Percentiles rank a stretch among this genome's conserved stretches.
These are phyloP conservation scores for Tolypocladium paradoxum DNA, from an alignment of 2,329 filamentous ascomycete species.

Conservation along the genomic window DNA sequence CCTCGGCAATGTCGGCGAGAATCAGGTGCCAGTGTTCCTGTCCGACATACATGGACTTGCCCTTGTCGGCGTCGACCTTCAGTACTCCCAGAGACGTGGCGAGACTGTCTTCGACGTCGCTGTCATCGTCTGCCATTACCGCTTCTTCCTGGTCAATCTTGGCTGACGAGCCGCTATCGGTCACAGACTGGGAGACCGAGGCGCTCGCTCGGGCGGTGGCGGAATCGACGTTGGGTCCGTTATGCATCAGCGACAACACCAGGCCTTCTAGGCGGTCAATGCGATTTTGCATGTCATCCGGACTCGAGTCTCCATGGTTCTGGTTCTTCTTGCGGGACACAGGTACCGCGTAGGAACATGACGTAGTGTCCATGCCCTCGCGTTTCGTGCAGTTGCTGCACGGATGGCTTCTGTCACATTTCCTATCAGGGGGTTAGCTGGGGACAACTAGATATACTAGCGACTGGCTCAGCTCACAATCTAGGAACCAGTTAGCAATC, in stretches of 20 bases:
- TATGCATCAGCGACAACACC: slow-evolving; percentile 89
- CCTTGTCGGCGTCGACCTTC: slow-evolving; percentile 67
- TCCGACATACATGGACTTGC: slow-evolving; percentile 71
- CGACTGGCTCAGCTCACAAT: slow-evolving; percentile 18
- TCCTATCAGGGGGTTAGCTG: slow-evolving; percentile 35
- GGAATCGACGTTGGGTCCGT: slow-evolving; percentile 47
- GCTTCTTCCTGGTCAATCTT: slow-evolving; percentile 48
- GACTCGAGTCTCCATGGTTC: slow-evolving; percentile 47
- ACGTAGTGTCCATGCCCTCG: slow-evolving; percentile 67
- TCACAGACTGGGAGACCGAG: slow-evolving; percentile 25
- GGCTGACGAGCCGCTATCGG: slow-evolving; percentile 33
- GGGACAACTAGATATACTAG: neutral
- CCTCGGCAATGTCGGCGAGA: slow-evolving; percentile 75
- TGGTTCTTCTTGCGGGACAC: slow-evolving; percentile 62
- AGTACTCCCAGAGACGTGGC: slow-evolving; percentile 70
- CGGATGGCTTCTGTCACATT: slow-evolving; percentile 85
- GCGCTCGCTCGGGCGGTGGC: slow-evolving; percentile 18
- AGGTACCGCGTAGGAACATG: slow-evolving; percentile 76
- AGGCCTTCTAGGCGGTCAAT: slow-evolving; percentile 91
- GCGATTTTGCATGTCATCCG: slow-evolving; percentile 97
- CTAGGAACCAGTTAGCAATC: slow-evolving; percentile 18
- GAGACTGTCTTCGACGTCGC: slow-evolving; percentile 57
- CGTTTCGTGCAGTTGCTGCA: slow-evolving; percentile 94
- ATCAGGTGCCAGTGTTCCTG: slow-evolving; percentile 78
- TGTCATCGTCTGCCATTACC: slow-evolving; percentile 46